Evolutionary conservation across 306 rosid genomes (phyloP), one percentile per base, ranked within the genome.

Genomic region (Elaeagnus macrophylla): DNA sequence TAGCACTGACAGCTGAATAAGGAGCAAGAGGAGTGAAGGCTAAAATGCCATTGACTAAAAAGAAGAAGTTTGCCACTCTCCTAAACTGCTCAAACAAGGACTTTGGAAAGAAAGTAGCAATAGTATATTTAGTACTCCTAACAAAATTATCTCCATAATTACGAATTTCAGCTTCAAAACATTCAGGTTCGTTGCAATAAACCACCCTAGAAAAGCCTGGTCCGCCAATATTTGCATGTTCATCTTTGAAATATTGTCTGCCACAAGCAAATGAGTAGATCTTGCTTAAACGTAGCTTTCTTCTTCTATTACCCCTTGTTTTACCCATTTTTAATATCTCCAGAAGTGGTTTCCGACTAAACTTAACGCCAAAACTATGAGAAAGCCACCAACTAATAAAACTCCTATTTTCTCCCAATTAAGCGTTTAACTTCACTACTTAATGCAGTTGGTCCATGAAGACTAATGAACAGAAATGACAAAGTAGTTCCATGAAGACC

Each of bases 41-140:
- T 63, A 88, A 76, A 50, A 35, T 13, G 10, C 96, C 96, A 62
- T 62, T 61, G 8, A 88, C 85, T 67, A 88, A 67, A 53, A 88
- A 88, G 67, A 17, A 88, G 69, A 88, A 88, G 71, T 88, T 88
- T 18, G 96, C 96, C 42, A 84, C 94, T 58, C 96, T 84, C 73
- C 96, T 88, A 56, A 88, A 88, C 72, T 88, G 96, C 77, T 88
- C 96, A 77, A 88, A 88, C 72, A 88, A 70, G 43, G 94, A 81
- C 41, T 84, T 88, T 0, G 96, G 96, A 65, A 88, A 61, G 77
- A 88, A 88, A 64, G 85, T 81, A 38, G 84, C 83, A 18, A 58
- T 13, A 10, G 76, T 81, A 49, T 88, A 88, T 59, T 88, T 88
- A 7, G 94, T 88, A 38, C 90, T 79, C 14, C 88, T 75, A 49